Conservation (phyloP, 768 basidiomycete genomes). For the Amanita thiersii region DNA sequence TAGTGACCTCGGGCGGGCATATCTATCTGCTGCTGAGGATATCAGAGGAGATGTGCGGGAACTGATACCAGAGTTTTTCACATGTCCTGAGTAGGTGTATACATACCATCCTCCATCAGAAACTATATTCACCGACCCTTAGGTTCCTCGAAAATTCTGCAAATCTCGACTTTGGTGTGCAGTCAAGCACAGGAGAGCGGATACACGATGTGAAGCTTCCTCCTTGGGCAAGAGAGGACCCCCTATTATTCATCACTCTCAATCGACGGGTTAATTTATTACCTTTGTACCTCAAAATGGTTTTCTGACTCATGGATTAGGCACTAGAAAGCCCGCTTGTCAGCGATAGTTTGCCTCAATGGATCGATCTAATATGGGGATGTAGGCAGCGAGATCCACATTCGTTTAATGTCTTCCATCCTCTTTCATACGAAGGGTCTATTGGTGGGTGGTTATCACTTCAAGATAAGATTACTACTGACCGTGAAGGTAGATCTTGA, state of each 20-base stretch:
- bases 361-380: slow-evolving; percentile 96
- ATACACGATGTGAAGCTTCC: slow-evolving; percentile 88
- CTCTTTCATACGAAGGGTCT: slow-evolving; percentile 87
- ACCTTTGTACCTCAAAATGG: slow-evolving; percentile 14
- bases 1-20: slow-evolving; percentile 75
- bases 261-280: slow-evolving; percentile 74
- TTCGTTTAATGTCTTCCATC: slow-evolving; percentile 84
- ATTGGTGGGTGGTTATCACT: slow-evolving; percentile 41
- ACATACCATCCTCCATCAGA: not conserved
- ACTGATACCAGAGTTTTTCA: slow-evolving; percentile 85
- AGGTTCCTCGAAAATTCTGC: slow-evolving; percentile 82
- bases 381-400: slow-evolving; percentile 73
- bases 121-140: not conserved
- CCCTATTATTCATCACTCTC: slow-evolving; percentile 70
- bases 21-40: slow-evolving; percentile 78
- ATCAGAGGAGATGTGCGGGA: slow-evolving; percentile 90
- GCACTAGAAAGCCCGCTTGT: slow-evolving; percentile 86
- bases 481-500: slow-evolving; percentile 57
- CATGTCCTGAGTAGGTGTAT: slow-evolving; percentile 63
- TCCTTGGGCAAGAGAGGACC: slow-evolving; percentile 82
- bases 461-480: not conserved
- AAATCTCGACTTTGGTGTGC: slow-evolving; percentile 71
- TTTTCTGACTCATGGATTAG: slow-evolving; percentile 24
- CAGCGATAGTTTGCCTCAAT: slow-evolving; percentile 73
- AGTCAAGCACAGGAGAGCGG: slow-evolving; percentile 64